Base-by-base conservation (phyloP, 1,284 basidiomycete species). In the Bothia castanella region DNA sequence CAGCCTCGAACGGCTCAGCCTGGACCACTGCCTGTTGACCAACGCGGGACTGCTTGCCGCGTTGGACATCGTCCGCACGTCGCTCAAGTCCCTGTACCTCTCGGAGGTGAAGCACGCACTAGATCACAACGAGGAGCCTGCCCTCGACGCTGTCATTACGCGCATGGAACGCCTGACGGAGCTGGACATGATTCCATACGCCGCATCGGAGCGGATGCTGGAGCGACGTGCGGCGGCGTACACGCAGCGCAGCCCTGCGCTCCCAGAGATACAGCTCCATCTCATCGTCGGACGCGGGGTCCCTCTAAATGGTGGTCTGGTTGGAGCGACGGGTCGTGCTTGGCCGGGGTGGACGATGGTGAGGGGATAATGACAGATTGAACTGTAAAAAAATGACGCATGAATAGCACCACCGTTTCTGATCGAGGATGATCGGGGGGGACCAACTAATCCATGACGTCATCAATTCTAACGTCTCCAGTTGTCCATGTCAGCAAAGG, bases 201-300 rank as follows among this genome's bases (percentile, higher is more conserved):
- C 56, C 11, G 57, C 45, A 3, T 53, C 57, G 5, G 41, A 47
- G 19, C 38, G 19, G 40, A 52, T 59, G 57, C 1, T 59, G 12
- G 30, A 41, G 43, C 35, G 46, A 20, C 48, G 30, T 2, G 13
- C 54, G 1, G 27, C 32, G 11, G 44, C 29, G 4, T 55, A 52
- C 13, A 9, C 6, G 9, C 21, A 38, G 13, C 16, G 12, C 13
- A 30, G 20, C 3, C 35, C 25, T 39, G 8, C 19, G 17, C 40
- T 47, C 19, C 6, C 42, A n/a, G 34, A 39, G 30, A 30, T 42
- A 3, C 10, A 10, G 16, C 30, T 52, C 17, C 9, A 17, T 12
- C 21, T 51, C 11, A 14, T 40, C 4, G 2, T 8, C 16, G 1
- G 9, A 8, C 5, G 4, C 11, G 16, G 5, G 8, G 25, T 25